Evolutionary conservation across 176 grass and related monocot genomes (phyloP).

Genomic region (Pharus latifolius): DNA sequence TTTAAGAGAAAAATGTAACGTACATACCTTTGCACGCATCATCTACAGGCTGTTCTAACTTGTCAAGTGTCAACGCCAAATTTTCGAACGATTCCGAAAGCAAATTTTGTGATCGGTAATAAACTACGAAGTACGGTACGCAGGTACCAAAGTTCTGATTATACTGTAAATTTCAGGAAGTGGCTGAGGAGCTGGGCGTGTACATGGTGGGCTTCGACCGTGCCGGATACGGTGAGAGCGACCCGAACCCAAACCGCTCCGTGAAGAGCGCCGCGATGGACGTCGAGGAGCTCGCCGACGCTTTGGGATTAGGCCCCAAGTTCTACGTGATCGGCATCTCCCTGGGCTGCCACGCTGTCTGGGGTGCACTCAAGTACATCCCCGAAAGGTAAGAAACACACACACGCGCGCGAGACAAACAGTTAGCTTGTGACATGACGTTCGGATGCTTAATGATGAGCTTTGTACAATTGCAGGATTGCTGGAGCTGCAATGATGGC

Average conservation of each 20-base stretch:
- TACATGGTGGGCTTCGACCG: constrained; percentile 78
- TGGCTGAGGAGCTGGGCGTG: constrained; percentile 55
- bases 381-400: constrained; percentile 30
- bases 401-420: too few species aligned
- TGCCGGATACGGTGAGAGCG: constrained; percentile 58
- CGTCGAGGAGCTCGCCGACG: constrained; percentile 55
- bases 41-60: not conserved
- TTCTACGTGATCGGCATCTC: constrained; percentile 62
- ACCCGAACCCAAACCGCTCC: constrained; percentile 53
- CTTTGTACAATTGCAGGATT: too few species aligned
- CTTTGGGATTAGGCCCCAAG: constrained; percentile 37
- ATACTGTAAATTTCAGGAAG: constrained; percentile 22
- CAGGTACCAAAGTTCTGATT: too few species aligned
- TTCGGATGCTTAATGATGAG: too few species aligned
- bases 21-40: not conserved
- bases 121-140: too few species aligned
- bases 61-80: not conserved
- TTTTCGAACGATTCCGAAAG: not conserved
- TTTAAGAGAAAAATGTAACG: not conserved
- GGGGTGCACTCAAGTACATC: constrained; percentile 71
- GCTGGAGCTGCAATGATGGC: constrained; percentile 52
- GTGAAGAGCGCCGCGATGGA: constrained; percentile 44
- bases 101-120: too few species aligned
- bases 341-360: constrained; percentile 61
- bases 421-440: not conserved